Base-by-base conservation (phyloP, 768 basidiomycete genomes). In the Serendipita indica region DNA sequence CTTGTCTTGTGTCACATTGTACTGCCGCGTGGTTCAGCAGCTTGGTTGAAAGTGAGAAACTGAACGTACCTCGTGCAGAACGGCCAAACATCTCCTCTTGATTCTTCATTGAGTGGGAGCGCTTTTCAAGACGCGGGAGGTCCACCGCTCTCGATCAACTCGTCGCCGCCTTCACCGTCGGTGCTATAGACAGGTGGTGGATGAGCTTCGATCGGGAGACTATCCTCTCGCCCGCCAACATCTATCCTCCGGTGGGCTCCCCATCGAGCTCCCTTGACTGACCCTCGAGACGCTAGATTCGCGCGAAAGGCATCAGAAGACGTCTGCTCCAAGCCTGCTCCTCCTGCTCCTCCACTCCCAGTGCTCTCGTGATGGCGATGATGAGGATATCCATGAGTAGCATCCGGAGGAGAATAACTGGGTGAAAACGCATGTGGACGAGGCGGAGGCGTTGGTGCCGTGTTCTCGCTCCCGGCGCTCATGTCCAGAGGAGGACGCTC, bases 81-180 rank as follows among this genome's bases (percentile, higher is more conserved):
- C 30, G 6, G 49, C 30, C 18, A 54, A 54, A 4, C 18, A 18
- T 3, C 49, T n/a, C n/a, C 49, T 25, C 30, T 54, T 54, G 30
- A 54, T n/a, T 54, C 49, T 27, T 54, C 49, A 54, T 54, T 32
- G 41, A 43, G n/a, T n/a, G 49, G 49, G 16, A 54, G 49, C 20
- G 20, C 22, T 54, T 54, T 25, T 25, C 49, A 16, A 32, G 4
- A 5, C 49, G 20, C 3, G 30, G 20, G n/a, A 3, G 49, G 49
- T 54, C 49, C 49, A 27, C 49, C 49, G 49, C 20, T 54, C 49
- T 54, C 49, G 6, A 43, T 18, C 30, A 54, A 18, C 7, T 16
- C 49, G n/a, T 54, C 22, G 30, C 30, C 49, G 3, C 49, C 49
- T 54, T 54, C 49, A 3, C 49, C 49, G 30, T 54, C 49, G 18